Evolutionary conservation across 768 basidiomycete species (phyloP), one percentile per base, ranked within the genome.

Genomic region (Lentinus brumalis): DNA sequence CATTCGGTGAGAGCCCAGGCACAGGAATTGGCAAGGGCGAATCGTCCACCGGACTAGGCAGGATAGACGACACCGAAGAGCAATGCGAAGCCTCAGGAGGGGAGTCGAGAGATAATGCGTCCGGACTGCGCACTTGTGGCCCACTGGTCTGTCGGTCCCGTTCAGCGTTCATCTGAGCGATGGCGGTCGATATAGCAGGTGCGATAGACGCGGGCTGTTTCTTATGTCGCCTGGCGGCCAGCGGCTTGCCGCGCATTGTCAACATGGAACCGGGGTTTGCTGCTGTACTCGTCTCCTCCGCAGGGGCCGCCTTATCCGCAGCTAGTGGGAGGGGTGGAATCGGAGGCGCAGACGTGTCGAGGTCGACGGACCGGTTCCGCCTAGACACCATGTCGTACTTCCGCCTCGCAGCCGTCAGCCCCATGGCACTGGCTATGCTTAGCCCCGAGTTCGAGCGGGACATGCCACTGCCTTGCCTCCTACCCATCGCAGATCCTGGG

Each of bases 341-440:
- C 12, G 53, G 41, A 9, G 53, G 53, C 35, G 56, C 50, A 11
- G 31, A 41, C 32, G 49, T 39, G 18, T 59, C 55, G 18, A 66
- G 68, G 31, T 77, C 76, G 10, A 77, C 69, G 31, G 82, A 76
- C 60, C 85, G 83, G 71, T 77, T 84, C 63, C 83, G 79, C 57
- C 88, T 77, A 30, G 84, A 82, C 49, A 87, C 81, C 21, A 91
- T 90, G 71, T 91, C 88, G 65, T 88, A 76, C 32, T 84, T 81
- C 61, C 78, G 76, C 71, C 76, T 83, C 65, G 84, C 85, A 15
- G 85, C 81, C 8, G 57, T 46, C 35, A 78, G 70, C 35, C 75
- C 74, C 81, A 88, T 82, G 18, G 75, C 77, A 16, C 84, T 80
- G 18, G 85, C 81, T 72, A 86, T 81, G 58, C 83, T 85, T 44